A percentile compares a stretch with the other conserved stretches of the same genome.
Evolutionary conservation across 768 basidiomycete genomes (phyloP).

Genomic region (Agrocybe praecox): DNA sequence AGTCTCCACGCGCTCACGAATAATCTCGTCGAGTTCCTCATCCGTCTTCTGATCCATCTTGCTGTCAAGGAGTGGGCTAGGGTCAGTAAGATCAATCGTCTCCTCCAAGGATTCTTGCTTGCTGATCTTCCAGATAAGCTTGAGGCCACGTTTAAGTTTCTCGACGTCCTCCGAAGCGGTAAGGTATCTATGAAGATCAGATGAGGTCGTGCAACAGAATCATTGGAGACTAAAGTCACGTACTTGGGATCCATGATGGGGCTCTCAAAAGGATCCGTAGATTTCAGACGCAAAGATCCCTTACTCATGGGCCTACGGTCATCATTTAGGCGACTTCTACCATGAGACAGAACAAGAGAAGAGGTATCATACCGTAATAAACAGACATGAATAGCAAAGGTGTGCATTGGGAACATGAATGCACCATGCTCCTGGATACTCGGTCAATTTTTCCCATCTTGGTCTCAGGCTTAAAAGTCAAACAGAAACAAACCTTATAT

Average conservation of each 20-base stretch:
- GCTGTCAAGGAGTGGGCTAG: conserved; percentile 37
- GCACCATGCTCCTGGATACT: conserved; percentile 34
- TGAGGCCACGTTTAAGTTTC: conserved; percentile 39
- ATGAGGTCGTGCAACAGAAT: neutral
- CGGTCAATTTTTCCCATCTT: neutral
- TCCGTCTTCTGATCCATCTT: conserved; percentile 34
- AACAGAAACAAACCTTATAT: conserved; percentile 30
- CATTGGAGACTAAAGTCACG: conserved; percentile 2
- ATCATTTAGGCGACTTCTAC: neutral
- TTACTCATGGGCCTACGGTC: conserved; percentile 36
- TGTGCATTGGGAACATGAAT: conserved; percentile 38
- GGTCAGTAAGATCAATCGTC: conserved; percentile 31
- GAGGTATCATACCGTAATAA: conserved; percentile 31
- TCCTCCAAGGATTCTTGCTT: conserved; percentile 35
- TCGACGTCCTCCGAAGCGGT: conserved; percentile 37
- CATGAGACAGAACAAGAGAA: neutral
- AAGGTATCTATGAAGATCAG: conserved; percentile 31
- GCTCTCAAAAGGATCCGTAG: conserved; percentile 36
- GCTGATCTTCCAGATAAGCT: conserved; percentile 34
- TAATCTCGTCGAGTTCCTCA: conserved; percentile 38
- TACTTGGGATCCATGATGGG: conserved; percentile 43
- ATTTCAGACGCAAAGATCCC: conserved; percentile 38
- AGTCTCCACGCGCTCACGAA: conserved; percentile 44
- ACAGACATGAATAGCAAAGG: conserved; percentile 37
- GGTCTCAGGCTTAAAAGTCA: neutral